phyloP scores from a whole-genome alignment of 2,329 filamentous ascomycete species.

The Fusarium zealandicum region DNA sequence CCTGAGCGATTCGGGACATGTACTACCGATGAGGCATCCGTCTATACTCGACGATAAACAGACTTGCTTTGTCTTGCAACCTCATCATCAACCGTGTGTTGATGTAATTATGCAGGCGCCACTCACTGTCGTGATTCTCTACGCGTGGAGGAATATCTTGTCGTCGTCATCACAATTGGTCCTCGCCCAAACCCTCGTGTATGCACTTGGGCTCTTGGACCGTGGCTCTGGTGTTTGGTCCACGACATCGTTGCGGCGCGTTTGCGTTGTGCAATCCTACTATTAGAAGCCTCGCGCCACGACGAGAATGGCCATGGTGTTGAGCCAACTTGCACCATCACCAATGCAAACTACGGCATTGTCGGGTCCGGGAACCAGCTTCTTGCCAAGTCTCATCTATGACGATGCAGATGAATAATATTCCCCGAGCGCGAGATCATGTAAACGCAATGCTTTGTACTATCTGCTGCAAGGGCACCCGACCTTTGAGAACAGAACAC shows the following conservation, averaged over 20 bases:
- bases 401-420: too few species aligned
- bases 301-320: neutral
- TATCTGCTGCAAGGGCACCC: too few species aligned
- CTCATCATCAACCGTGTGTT: neutral
- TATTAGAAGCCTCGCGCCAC: neutral
- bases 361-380: too few species aligned
- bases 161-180: neutral
- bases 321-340: too few species aligned
- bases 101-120: slow-evolving; percentile 3
- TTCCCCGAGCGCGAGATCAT: too few species aligned
- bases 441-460: too few species aligned
- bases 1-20: too few species aligned
- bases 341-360: too few species aligned
- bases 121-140: neutral
- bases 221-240: neutral
- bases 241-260: neutral
- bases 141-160: neutral
- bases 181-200: neutral
- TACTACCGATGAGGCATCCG: too few species aligned
- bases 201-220: neutral
- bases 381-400: too few species aligned
- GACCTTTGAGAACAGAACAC: too few species aligned
- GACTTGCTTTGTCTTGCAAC: neutral
- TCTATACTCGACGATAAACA: neutral
- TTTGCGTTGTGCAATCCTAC: neutral